Conservation (phyloP, 768 basidiomycete species). For the Chlorophyllum brunneum region DNA sequence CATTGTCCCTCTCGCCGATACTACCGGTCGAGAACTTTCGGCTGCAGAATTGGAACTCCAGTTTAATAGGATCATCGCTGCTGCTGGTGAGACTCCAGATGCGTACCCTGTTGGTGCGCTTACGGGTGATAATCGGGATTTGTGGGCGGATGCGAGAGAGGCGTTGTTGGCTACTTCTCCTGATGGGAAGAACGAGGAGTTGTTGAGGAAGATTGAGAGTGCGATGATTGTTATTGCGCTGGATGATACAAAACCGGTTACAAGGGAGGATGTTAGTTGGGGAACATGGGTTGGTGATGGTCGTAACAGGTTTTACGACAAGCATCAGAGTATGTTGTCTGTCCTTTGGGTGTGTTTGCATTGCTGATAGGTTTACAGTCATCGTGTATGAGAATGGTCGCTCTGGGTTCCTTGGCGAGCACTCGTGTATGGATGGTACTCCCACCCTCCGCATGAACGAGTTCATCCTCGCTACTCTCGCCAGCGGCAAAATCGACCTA, state of each 20-base stretch:
- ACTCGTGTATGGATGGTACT: slow-evolving; percentile 91
- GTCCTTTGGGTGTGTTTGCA: neutral
- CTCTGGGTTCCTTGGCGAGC: slow-evolving; percentile 88
- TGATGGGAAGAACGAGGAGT: slow-evolving; percentile 49
- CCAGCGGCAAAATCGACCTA: slow-evolving; percentile 70
- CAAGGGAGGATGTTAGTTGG: slow-evolving; percentile 80
- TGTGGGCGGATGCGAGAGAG: slow-evolving; percentile 75
- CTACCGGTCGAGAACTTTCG: slow-evolving; percentile 65
- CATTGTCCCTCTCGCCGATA: slow-evolving; percentile 66
- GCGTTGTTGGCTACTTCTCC: slow-evolving; percentile 63
- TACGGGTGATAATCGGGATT: slow-evolving; percentile 85
- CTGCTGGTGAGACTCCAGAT: slow-evolving; percentile 45
- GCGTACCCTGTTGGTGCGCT: slow-evolving; percentile 69
- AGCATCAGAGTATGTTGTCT: slow-evolving; percentile 78
- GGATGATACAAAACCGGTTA: slow-evolving; percentile 79
- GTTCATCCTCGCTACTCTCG: slow-evolving; percentile 78
- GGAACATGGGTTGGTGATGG: slow-evolving; percentile 87
- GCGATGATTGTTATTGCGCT: slow-evolving; percentile 85
- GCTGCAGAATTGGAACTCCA: slow-evolving; percentile 82
- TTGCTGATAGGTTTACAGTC: slow-evolving; percentile 40
- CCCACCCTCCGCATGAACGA: slow-evolving; percentile 95
- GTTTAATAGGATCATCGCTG: slow-evolving; percentile 62
- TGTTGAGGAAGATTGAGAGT: slow-evolving; percentile 80
- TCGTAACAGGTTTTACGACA: slow-evolving; percentile 92
- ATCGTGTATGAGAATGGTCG: slow-evolving; percentile 94